phyloP scores from a whole-genome alignment of 768 basidiomycete genomes.

The Cubamyces lactineus region DNA sequence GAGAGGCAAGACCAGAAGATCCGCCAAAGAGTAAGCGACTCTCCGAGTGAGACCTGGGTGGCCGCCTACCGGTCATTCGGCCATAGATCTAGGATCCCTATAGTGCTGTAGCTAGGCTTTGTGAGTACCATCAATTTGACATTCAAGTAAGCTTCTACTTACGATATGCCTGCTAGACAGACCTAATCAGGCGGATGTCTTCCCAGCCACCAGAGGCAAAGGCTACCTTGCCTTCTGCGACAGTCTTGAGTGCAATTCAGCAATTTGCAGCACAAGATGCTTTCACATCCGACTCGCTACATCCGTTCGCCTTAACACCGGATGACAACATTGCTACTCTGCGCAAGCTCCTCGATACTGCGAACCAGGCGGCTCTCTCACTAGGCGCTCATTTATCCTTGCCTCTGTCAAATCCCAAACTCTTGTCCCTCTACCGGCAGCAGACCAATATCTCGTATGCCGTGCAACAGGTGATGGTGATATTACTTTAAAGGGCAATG shows the following conservation, averaged over 20 bases:
- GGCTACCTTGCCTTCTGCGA: not conserved
- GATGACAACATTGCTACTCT: constrained; percentile 40
- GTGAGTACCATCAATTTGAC: too few relatives aligned
- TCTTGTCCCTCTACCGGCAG: constrained; percentile 70
- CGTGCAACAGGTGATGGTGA: constrained; percentile 58
- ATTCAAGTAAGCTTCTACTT: too few relatives aligned
- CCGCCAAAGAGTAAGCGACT: too few relatives aligned
- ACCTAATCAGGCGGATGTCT: not conserved
- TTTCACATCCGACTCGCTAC: constrained; percentile 29
- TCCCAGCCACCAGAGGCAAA: constrained; percentile 15
- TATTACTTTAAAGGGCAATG: not conserved
- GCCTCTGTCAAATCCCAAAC: constrained; percentile 63
- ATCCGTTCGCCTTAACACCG: constrained; percentile 32
- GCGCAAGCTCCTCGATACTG: constrained; percentile 53
- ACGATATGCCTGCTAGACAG: too few relatives aligned
- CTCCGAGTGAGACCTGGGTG: too few relatives aligned
- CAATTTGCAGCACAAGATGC: constrained; percentile 26
- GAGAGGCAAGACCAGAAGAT: too few relatives aligned
- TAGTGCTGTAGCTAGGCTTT: too few relatives aligned
- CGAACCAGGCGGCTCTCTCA: constrained; percentile 57
- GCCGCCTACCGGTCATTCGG: too few relatives aligned
- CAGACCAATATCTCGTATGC: constrained; percentile 56
- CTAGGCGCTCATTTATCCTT: constrained; percentile 53
- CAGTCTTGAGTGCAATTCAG: constrained; percentile 20
- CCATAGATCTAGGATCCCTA: too few relatives aligned